Conservation (phyloP, 2,329 filamentous ascomycete species). For the Trichophyton rubrum region DNA sequence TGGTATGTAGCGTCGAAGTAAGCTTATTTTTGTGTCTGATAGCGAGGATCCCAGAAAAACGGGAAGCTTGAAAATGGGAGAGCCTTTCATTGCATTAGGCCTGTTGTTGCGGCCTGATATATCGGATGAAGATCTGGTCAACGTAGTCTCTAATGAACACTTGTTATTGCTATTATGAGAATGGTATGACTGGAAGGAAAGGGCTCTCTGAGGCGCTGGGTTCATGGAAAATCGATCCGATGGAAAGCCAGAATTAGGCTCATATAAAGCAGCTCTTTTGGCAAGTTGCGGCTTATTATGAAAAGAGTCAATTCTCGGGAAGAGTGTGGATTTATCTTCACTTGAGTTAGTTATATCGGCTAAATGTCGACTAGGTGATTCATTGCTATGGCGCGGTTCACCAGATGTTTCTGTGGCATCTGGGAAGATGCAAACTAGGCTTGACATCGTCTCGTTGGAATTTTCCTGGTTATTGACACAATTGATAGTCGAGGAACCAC, state of each 20-base stretch:
- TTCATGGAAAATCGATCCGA: not conserved
- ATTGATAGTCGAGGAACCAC: not conserved
- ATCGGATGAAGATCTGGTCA: not conserved
- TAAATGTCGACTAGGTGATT: not conserved
- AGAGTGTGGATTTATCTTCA: not conserved
- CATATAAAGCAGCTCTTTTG: not conserved
- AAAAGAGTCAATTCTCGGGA: not conserved
- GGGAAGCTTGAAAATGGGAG: not conserved
- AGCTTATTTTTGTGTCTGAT: not conserved
- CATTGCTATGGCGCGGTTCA: not conserved
- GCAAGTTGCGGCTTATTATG: not conserved
- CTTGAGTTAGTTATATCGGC: not conserved
- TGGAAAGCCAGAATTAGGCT: not conserved
- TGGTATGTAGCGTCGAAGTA: not conserved
- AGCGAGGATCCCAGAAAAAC: conserved; percentile 3
- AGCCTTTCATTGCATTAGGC: not conserved
- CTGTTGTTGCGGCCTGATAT: not conserved
- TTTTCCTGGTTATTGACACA: not conserved
- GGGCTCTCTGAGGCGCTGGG: not conserved
- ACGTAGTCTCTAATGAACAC: not conserved
- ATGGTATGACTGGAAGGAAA: not conserved
- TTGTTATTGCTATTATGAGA: not conserved
- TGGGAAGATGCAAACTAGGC: not conserved
- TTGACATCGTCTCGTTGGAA: not conserved
- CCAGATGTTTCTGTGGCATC: not conserved